Base-by-base conservation (phyloP, 2,329 filamentous ascomycete species). In the Hirsutella rhossiliensis region DNA sequence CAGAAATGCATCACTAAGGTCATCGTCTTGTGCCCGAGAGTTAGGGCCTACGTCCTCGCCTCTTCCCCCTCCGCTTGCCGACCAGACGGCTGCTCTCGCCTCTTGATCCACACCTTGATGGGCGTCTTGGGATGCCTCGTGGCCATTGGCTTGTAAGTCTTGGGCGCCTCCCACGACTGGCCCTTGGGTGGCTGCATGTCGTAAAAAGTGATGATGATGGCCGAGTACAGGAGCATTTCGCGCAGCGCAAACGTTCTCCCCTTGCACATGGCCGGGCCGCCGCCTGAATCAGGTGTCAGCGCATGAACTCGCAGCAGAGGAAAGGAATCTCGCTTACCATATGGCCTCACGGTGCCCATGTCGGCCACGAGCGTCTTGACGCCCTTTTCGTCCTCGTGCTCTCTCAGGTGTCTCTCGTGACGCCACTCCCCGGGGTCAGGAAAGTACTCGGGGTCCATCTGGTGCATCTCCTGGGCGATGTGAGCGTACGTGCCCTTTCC, bases 401-500 rank as follows among this genome's bases (percentile, higher is more conserved):
- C 56, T 8, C 54, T 54, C 6, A 66, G 39, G 42, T 64, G 63
- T 17, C 64, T 52, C 9, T 55, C 52, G 8, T 54, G 53, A 9
- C 57, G 56, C 62, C 63, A 67, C n/a, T 62, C 57, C 0, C 49
- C 47, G 2, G 64, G 57, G 9, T 61, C 55, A 5, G 58, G 51
- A 28, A 61, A 66, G 32, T 48, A 49, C 9, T 48, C 50, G 0
- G 61, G 59, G 40, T 66, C 61, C 9, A 57, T 56, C 30, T 66
- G 55, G 39, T 64, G 61, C 19, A 66, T 46, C 4, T 61, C 58
- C 8, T 60, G 51, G 3, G 58, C 46, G 5, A 60, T 45, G 39
- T 66, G 62, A 1, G 59, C 62, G 39, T 57, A 64, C 0, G 59
- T 55, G 1, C 62, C 62, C 45, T 64, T 59, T 32, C 55, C 54